A percentile compares a stretch with the other conserved stretches of the same genome.
These are phyloP conservation scores for Trametes sp. DNA, from an alignment of 1,284 basidiomycete genomes.

Conservation along the genomic window DNA sequence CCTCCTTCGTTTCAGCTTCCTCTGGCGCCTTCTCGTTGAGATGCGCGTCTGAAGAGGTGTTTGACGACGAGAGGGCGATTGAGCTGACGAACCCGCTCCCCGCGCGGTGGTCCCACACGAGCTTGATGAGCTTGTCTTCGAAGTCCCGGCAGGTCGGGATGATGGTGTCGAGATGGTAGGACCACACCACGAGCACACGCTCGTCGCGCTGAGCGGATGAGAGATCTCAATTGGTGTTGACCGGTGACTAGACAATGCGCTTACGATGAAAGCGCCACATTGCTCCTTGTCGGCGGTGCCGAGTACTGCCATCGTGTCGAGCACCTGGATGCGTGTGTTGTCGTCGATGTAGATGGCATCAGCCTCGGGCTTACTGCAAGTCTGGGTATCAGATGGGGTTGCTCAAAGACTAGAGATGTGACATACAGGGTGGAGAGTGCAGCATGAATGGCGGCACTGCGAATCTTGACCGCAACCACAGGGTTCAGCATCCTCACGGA, in stretches of 20 bases:
- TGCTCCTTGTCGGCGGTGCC: slow-evolving; percentile 82
- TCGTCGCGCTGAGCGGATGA: slow-evolving; percentile 64
- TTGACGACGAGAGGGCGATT: slow-evolving; percentile 43
- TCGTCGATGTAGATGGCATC: slow-evolving; percentile 63
- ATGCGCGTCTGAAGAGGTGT: slow-evolving; percentile 58
- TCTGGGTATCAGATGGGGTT: background rate
- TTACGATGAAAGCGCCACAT: slow-evolving; percentile 82
- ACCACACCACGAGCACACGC: slow-evolving; percentile 78
- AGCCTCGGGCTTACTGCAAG: slow-evolving; percentile 57
- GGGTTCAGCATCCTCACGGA: slow-evolving; percentile 79
- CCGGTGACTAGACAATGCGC: slow-evolving; percentile 32
- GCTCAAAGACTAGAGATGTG: background rate
- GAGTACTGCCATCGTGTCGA: slow-evolving; percentile 68
- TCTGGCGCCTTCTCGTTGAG: slow-evolving; percentile 51
- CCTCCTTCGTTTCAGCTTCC: slow-evolving; percentile 32
- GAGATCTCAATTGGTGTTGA: background rate
- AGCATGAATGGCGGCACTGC: slow-evolving; percentile 81
- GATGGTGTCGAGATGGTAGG: slow-evolving; percentile 75
- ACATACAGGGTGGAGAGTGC: slow-evolving; percentile 74
- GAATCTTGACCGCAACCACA: slow-evolving; percentile 82
- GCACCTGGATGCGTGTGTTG: slow-evolving; percentile 69
- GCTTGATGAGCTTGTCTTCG: slow-evolving; percentile 81
- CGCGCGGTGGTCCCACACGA: slow-evolving; percentile 75
- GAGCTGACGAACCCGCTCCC: slow-evolving; percentile 47
- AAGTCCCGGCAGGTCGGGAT: slow-evolving; percentile 71